These are phyloP conservation scores for Serendipita sp. DNA, from an alignment of 1,284 basidiomycete species.

Conservation along the genomic window DNA sequence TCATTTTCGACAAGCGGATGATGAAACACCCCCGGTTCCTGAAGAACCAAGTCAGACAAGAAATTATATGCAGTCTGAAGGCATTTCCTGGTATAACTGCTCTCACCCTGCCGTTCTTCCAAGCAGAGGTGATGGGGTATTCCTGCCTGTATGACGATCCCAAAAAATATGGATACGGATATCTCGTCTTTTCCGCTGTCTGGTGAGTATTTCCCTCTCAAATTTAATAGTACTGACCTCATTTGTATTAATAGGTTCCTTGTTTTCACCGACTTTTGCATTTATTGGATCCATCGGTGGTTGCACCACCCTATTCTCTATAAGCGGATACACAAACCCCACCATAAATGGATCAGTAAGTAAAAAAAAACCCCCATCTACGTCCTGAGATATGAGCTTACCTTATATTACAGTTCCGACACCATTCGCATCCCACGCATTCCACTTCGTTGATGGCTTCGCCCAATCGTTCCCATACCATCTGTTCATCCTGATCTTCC, in stretches of 20 bases:
- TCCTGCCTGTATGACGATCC: slow-evolving; percentile 68
- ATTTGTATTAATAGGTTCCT: slow-evolving; percentile 44
- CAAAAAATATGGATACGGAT: slow-evolving; percentile 55
- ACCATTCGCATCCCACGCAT: slow-evolving; percentile 92
- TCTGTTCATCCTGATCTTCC: slow-evolving; percentile 83
- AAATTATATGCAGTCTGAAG: slow-evolving; percentile 64
- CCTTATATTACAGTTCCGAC: slow-evolving; percentile 62
- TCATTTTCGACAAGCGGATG: slow-evolving; percentile 92
- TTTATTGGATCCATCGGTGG: slow-evolving; percentile 92
- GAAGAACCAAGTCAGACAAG: slow-evolving; percentile 71
- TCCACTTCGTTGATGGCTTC: slow-evolving; percentile 94
- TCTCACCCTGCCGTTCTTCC: slow-evolving; percentile 87
- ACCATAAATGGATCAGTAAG: slow-evolving; percentile 96
- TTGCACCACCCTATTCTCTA: slow-evolving; percentile 81
- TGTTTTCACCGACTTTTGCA: slow-evolving; percentile 79
- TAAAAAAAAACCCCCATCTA: slow-evolving; percentile 14
- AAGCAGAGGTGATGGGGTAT: slow-evolving; percentile 81
- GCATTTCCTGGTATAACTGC: slow-evolving; percentile 73
- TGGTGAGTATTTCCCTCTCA: slow-evolving; percentile 34
- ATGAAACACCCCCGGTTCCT: slow-evolving; percentile 91
- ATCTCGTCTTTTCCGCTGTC: slow-evolving; percentile 45
- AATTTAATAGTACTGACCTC: slow-evolving; percentile 9
- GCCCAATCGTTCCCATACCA: slow-evolving; percentile 92
- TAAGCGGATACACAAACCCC: slow-evolving; percentile 87
- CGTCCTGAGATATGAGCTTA: slow-evolving; percentile 10